Evolutionary conservation across 2,329 filamentous ascomycete species (phyloP), one percentile per base, ranked within the genome.

Genomic region (Rutstroemia sydowiana): DNA sequence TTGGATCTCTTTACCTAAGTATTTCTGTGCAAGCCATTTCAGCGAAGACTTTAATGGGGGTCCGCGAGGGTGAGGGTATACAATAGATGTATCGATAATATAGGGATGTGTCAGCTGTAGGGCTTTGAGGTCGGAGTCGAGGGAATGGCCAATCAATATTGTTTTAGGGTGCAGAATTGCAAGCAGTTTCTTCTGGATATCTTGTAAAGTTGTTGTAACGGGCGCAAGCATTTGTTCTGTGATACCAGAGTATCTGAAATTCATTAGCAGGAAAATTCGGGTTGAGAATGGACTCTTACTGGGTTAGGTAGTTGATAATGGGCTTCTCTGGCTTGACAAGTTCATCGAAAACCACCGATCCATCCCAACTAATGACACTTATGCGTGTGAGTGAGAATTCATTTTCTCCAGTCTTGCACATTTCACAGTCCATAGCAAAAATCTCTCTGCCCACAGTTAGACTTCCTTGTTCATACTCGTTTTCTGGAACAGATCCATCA

Each of bases 261-360:
- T 13, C 5, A 40, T 63, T 56, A 63, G 59, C 18, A 51, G 31
- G 11, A 20, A 45, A 63, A 65, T 40, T 53, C 20, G 47, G 23
- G 9, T 7, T 6, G 9, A 39, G 23, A 36, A n/a, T 5, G 41
- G 20, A 44, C 18, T 59, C 64, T 57, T 64, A 75, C 61, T 78
- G 84, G 1, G 93, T 98, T 37, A 98, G 77, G 66, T 98, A 97
- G 73, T 98, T 87, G 52, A 81, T 85, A 63, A 98, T 91, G n/a
- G 88, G 85, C 59, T 87, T 84, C 41, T 84, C 77, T 0, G 93
- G 93, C 71, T 93, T 95, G 63, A 98, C 93, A 11, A 97, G 79
- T 70, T 95, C 87, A 66, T 98, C 93, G 47, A 97, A 71, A 14
- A 95, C 75, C 9, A 87, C 78, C 31, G 82, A 79, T 45, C 91